Percentiles rank a stretch among this genome's conserved stretches.
Evolutionary conservation across 2,329 filamentous ascomycete genomes (phyloP).

Genomic region (Fusarium redolens): DNA sequence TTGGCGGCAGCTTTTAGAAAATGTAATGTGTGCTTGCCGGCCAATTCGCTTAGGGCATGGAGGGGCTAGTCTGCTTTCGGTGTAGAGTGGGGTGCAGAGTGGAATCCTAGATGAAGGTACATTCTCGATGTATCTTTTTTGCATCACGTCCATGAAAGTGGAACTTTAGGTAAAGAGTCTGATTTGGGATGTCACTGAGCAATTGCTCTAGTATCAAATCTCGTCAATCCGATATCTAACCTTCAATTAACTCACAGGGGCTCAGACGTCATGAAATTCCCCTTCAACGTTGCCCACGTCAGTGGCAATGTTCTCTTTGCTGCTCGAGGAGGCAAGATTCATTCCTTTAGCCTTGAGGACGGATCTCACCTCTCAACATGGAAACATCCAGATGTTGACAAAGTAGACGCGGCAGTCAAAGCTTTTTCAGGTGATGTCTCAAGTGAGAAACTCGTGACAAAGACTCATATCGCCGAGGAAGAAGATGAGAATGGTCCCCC

Average conservation of each 20-base stretch:
- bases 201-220: conserved; percentile 15
- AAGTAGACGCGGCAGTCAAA: conserved; percentile 47
- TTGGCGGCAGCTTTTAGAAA: conserved; percentile 27
- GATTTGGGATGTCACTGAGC: conserved; percentile 7
- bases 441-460: conserved; percentile 22
- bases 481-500: conserved; percentile 48
- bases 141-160: conserved; percentile 23
- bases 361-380: conserved; percentile 71
- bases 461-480: conserved; percentile 18
- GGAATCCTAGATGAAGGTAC: conserved; percentile 40
- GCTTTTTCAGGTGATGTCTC: conserved; percentile 20
- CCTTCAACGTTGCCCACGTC: conserved; percentile 73
- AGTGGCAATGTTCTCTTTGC: conserved; percentile 73
- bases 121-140: conserved; percentile 51
- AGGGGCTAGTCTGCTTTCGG: conserved; percentile 44
- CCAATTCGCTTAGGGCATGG: conserved; percentile 52
- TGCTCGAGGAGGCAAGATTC: conserved; percentile 77
- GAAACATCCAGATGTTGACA: conserved; percentile 61
- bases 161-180: conserved; percentile 33
- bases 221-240: neutral
- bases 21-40: conserved; percentile 47
- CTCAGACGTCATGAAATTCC: conserved; percentile 57
- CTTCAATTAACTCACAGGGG: neutral
- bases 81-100: conserved; percentile 4
- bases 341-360: conserved; percentile 71